Evolutionary conservation across 179 eudicot genomes (phyloP).

Genomic region (Beta macrorhiza): DNA sequence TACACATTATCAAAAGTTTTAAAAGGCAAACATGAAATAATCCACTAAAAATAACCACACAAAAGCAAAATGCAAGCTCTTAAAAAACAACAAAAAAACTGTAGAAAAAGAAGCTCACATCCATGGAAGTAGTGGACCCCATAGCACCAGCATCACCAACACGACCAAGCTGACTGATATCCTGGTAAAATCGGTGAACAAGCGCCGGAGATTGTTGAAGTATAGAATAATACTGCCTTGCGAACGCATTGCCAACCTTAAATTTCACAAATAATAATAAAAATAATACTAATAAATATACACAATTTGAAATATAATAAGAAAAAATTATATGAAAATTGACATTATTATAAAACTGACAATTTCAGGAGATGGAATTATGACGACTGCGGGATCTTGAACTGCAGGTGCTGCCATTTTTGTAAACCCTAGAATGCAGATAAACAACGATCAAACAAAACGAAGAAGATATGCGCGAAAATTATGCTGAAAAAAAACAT

Average conservation of each 20-base stretch:
- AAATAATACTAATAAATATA: background rate
- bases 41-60: background rate
- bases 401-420: constrained; percentile 15
- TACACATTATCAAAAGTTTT: background rate
- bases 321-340: background rate
- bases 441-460: background rate
- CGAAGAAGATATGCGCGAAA: background rate
- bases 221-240: constrained; percentile 72
- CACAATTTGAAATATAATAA: background rate
- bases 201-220: constrained; percentile 69
- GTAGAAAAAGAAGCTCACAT: constrained; percentile 37
- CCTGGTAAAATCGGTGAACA: constrained; percentile 74
- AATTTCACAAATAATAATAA: too few relatives aligned
- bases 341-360: background rate
- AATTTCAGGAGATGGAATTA: constrained; percentile 26
- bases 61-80: background rate
- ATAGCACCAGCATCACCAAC: constrained; percentile 50
- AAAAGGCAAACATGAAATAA: background rate
- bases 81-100: background rate
- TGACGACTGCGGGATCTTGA: background rate
- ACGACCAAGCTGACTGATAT: constrained; percentile 70
- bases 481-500: background rate
- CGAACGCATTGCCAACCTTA: constrained; percentile 90
- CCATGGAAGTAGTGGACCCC: constrained; percentile 68
- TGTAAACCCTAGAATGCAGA: background rate